Evolutionary conservation across 2,329 filamentous ascomycete species (phyloP), one percentile per base, ranked within the genome.

Genomic region (Talaromyces sp.): DNA sequence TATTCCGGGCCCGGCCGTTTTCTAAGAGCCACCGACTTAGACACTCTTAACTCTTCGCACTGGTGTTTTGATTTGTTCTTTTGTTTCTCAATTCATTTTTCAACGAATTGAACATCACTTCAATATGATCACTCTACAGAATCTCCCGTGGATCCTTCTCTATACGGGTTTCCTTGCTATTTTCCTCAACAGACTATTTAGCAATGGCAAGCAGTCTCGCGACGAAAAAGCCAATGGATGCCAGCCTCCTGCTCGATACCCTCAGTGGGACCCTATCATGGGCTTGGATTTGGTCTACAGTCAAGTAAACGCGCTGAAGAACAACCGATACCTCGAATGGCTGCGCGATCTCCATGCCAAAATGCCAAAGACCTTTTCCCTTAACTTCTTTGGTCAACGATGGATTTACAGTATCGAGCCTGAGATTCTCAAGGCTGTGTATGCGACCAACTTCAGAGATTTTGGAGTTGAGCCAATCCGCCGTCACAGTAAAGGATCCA

Each of bases 391-490:
- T 22, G 42, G 42, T 19, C 42, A 44, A 22, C 17, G 42, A 17
- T 44, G 42, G 42, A 44, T 44, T 7, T 44, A 44, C n/a, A 77
- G 75, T 1, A 69, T 68, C 25, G 76, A 77, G 11, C 75, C 76
- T 4, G 71, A 76, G 62, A 96, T 96, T 72, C 85, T 96, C 78
- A 96, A 96, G 73, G 90, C 92, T 11, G 82, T 96, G 27, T 80
- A 96, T 10, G 90, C 92, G 0, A 90, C 88, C 0, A 90, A 96
- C 70, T 96, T 96, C 72, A 77, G 78, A 55, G 89, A 95, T 68
- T 96, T 88, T 67, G 89, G 90, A 66, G 92, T 96, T 72, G 92
- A 92, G 5, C 80, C 87, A 64, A 54, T 54, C 25, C 51, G 30
- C 15, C 51, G 51, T 22, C 51, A 54, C 25, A 54, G 51, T 8